Evolutionary conservation across 2,329 filamentous ascomycete genomes (phyloP).

Genomic region (Hypoxylon sp.): DNA sequence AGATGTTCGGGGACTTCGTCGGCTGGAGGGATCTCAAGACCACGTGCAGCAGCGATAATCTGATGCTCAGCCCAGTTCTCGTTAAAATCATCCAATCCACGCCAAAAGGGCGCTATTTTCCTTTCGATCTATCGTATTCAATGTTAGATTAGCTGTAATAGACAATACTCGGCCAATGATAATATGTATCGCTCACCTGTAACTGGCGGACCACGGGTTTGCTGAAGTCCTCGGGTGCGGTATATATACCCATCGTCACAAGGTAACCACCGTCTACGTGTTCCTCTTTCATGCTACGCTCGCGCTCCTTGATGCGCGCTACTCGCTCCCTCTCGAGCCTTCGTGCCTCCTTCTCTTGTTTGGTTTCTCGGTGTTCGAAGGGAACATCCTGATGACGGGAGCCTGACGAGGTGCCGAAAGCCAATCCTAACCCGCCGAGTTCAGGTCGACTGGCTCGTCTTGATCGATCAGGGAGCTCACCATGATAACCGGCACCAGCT

Average conservation of each 20-base stretch:
- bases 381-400: slow-evolving; percentile 60
- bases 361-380: slow-evolving; percentile 83
- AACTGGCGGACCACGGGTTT: slow-evolving; percentile 90
- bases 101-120: slow-evolving; percentile 94
- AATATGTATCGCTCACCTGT: slow-evolving; percentile 72
- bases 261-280: slow-evolving; percentile 94
- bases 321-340: slow-evolving; percentile 85
- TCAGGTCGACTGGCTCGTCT: slow-evolving; percentile 61
- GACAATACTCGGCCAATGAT: not conserved
- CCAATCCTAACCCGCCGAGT: slow-evolving; percentile 62
- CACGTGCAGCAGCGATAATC: slow-evolving; percentile 90
- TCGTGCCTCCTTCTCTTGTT: slow-evolving; percentile 89
- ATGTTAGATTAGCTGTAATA: slow-evolving; percentile 30
- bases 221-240: slow-evolving; percentile 92
- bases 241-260: slow-evolving; percentile 94
- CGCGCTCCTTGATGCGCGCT: slow-evolving; percentile 84
- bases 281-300: slow-evolving; percentile 91
- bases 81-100: slow-evolving; percentile 89
- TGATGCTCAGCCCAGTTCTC: slow-evolving; percentile 95
- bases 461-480: slow-evolving; percentile 46
- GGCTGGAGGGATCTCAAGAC: slow-evolving; percentile 84
- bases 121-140: slow-evolving; percentile 81
- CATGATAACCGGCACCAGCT: slow-evolving; percentile 43
- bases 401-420: slow-evolving; percentile 56
- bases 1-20: slow-evolving; percentile 82